phyloP scores from a whole-genome alignment of 2,329 filamentous ascomycete species.

The Drechslerella stenobrocha region DNA sequence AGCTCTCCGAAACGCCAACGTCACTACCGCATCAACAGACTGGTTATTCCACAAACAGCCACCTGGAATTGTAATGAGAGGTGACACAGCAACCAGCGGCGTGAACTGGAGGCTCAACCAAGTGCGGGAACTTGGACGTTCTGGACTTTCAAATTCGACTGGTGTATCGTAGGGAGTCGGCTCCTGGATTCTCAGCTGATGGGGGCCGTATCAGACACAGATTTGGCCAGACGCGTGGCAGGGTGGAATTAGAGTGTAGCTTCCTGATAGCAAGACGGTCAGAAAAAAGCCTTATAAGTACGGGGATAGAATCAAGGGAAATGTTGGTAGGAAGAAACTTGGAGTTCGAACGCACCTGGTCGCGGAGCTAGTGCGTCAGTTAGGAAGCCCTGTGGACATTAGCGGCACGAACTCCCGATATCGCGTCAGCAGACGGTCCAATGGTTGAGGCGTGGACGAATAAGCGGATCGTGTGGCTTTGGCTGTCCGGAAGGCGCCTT shows the following conservation, averaged over 20 bases:
- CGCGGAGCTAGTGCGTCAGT: neutral
- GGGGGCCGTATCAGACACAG: too few species aligned
- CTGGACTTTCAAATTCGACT: constrained; percentile 1
- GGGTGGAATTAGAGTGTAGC: too few species aligned
- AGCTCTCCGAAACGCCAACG: constrained; percentile 17
- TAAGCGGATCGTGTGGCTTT: neutral
- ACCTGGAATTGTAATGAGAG: constrained; percentile 12
- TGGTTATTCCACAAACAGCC: constrained; percentile 18
- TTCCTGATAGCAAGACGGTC: too few species aligned
- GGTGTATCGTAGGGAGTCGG: neutral
- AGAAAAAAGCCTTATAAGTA: neutral
- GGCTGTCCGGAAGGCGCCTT: neutral
- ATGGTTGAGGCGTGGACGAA: neutral
- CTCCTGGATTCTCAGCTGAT: neutral
- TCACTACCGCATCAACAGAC: constrained; percentile 12
- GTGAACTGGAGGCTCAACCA: neutral
- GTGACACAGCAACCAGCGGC: constrained; percentile 1
- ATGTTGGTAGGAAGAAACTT: neutral
- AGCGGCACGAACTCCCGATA: constrained; percentile 18
- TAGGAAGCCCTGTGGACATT: constrained; percentile 20
- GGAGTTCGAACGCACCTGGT: neutral
- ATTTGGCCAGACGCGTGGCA: too few species aligned
- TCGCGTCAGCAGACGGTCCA: neutral
- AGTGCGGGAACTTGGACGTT: neutral
- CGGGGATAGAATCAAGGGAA: neutral